A percentile compares a stretch with the other conserved stretches of the same genome.
Evolutionary conservation across 2,329 filamentous ascomycete genomes (phyloP).

Genomic region (Venturia asperata): DNA sequence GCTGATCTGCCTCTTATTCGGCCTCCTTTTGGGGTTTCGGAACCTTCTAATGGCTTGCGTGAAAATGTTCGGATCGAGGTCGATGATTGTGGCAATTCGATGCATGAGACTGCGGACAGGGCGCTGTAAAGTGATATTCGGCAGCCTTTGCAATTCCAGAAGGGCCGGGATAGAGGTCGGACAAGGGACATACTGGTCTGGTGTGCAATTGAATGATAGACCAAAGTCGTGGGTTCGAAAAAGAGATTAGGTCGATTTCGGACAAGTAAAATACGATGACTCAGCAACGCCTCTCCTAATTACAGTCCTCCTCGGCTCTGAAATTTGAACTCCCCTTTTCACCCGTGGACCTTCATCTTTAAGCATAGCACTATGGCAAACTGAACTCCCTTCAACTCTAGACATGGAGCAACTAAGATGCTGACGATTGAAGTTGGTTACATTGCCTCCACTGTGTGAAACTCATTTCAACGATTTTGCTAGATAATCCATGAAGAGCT

Average conservation of each 20-base stretch:
- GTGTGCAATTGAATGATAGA: not conserved
- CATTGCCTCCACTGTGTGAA: too few species aligned
- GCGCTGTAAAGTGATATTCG: constrained; percentile 1
- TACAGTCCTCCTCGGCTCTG: not conserved
- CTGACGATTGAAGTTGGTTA: too few species aligned
- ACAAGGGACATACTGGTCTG: not conserved
- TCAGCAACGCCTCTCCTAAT: not conserved
- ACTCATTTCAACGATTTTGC: too few species aligned
- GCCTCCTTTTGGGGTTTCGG: not conserved
- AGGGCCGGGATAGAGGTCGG: not conserved
- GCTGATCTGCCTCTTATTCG: constrained; percentile 1
- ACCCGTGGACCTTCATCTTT: too few species aligned
- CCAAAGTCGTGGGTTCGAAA: not conserved
- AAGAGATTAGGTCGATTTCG: not conserved
- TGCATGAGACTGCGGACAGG: not conserved
- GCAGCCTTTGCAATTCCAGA: not conserved
- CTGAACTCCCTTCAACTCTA: too few species aligned
- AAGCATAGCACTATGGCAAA: too few species aligned
- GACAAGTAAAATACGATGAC: not conserved
- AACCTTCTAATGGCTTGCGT: not conserved
- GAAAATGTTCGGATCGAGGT: not conserved
- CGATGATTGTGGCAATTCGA: constrained; percentile 8
- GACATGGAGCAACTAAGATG: too few species aligned
- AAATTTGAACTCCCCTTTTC: too few species aligned
- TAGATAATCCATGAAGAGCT: too few species aligned